Evolutionary conservation across 768 basidiomycete species (phyloP).

Genomic region (Lactarius deliciosus): DNA sequence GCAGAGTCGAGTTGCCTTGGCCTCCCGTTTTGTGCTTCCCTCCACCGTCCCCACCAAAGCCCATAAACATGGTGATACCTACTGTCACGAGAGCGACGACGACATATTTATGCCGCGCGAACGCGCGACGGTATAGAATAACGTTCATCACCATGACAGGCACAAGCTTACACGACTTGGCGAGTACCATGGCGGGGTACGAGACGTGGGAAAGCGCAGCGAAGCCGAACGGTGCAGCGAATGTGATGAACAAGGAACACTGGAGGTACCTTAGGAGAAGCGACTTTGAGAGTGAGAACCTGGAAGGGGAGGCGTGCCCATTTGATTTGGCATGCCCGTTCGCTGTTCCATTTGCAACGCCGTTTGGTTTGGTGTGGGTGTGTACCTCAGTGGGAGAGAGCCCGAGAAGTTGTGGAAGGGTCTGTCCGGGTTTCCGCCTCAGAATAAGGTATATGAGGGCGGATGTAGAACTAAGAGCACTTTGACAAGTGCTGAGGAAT

Average conservation of each 20-base stretch:
- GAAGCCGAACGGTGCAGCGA: conserved; percentile 95
- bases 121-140: conserved; percentile 87
- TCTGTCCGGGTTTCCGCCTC: conserved; percentile 54
- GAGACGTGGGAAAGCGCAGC: conserved; percentile 93
- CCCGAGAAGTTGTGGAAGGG: conserved; percentile 59
- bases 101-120: conserved; percentile 92
- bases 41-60: conserved; percentile 63
- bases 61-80: conserved; percentile 95
- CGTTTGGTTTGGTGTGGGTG: conserved; percentile 30
- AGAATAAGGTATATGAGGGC: conserved; percentile 74
- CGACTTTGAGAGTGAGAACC: conserved; percentile 37
- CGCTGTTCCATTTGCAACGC: conserved; percentile 39
- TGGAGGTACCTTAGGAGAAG: conserved; percentile 79
- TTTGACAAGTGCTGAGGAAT: conserved; percentile 84
- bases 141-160: conserved; percentile 99
- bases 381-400: conserved; percentile 42
- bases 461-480: conserved; percentile 70
- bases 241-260: conserved; percentile 83
- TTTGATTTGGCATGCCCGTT: conserved; percentile 37
- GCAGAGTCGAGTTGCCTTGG: conserved; percentile 41
- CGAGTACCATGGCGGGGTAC: conserved; percentile 98
- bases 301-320: conserved; percentile 36
- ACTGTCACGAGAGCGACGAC: conserved; percentile 91
- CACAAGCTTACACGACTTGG: conserved; percentile 98
- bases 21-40: conserved; percentile 39